Evolutionary conservation across 495 filamentous ascomycete species (phyloP).

Genomic region (Melanomma pulvis-pyrius): DNA sequence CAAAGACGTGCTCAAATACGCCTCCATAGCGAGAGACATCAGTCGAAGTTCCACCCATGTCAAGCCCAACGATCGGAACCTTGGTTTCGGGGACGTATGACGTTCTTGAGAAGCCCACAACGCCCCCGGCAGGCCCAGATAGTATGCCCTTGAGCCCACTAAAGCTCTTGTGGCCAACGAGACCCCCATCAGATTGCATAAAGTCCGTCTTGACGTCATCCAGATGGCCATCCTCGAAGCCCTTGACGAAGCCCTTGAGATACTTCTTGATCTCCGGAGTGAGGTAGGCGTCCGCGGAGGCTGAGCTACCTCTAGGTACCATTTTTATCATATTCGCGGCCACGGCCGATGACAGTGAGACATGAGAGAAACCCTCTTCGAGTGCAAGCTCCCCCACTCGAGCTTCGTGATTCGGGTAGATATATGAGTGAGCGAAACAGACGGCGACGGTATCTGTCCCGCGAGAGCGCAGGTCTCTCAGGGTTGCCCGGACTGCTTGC

Average conservation of each 20-base stretch:
- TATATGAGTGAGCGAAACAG: not conserved
- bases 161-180: slow-evolving; percentile 73
- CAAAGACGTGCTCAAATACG: slow-evolving; percentile 92
- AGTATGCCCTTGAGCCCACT: slow-evolving; percentile 58
- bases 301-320: not conserved
- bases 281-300: not conserved
- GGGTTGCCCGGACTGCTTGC: not conserved
- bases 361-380: not conserved
- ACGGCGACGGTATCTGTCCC: not conserved
- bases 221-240: slow-evolving; percentile 69
- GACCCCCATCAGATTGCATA: slow-evolving; percentile 80
- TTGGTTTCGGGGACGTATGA: slow-evolving; percentile 85
- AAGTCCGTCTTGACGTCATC: slow-evolving; percentile 72
- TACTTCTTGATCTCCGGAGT: slow-evolving; percentile 3
- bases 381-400: not conserved
- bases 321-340: slow-evolving; percentile 4
- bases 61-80: slow-evolving; percentile 90
- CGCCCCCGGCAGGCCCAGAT: not conserved
- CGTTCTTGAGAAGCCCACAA: slow-evolving; percentile 39
- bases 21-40: slow-evolving; percentile 93
- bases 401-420: slow-evolving; percentile 5
- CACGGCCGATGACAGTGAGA: not conserved
- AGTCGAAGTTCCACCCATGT: slow-evolving; percentile 93
- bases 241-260: slow-evolving; percentile 42
- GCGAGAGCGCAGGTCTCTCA: not conserved